phyloP scores from a whole-genome alignment of 1,284 basidiomycete genomes.

The Irpex lacteus region DNA sequence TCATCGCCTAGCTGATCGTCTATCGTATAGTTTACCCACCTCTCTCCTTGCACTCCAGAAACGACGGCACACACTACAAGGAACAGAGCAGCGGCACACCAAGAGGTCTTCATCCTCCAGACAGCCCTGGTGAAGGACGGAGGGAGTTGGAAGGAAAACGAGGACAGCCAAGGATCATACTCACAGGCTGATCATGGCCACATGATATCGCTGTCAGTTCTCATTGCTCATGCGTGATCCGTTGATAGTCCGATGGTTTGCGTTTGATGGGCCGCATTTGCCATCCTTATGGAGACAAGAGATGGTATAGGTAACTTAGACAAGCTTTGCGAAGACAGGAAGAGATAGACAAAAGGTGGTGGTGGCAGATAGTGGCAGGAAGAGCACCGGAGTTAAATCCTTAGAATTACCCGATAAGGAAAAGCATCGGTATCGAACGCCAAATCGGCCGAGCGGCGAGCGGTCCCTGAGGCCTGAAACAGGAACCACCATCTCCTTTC shows the following conservation, averaged over 20 bases:
- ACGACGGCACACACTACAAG: not conserved
- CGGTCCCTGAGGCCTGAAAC: not conserved
- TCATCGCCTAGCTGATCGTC: slow-evolving; percentile 7
- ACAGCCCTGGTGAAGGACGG: not conserved
- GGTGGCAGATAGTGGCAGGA: too few relatives aligned
- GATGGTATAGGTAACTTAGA: too few relatives aligned
- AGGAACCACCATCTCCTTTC: not conserved
- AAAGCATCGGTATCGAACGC: not conserved
- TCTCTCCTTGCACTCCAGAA: not conserved
- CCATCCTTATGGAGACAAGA: too few relatives aligned
- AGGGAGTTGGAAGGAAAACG: not conserved
- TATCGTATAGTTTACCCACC: slow-evolving; percentile 2
- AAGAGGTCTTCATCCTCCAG: not conserved
- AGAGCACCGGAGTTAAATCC: not conserved
- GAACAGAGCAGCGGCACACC: not conserved
- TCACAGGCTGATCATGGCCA: not conserved
- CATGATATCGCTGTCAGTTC: not conserved
- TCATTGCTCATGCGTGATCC: not conserved
- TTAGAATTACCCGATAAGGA: not conserved
- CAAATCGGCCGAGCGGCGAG: too few relatives aligned
- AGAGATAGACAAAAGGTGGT: too few relatives aligned
- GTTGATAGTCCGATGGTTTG: not conserved
- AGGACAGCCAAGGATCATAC: not conserved
- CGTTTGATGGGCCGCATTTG: not conserved
- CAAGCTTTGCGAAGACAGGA: too few relatives aligned